Percentiles rank a stretch among this genome's conserved stretches.
Conservation (phyloP, 257 asterid genomes). For the Capsicum chinense region DNA sequence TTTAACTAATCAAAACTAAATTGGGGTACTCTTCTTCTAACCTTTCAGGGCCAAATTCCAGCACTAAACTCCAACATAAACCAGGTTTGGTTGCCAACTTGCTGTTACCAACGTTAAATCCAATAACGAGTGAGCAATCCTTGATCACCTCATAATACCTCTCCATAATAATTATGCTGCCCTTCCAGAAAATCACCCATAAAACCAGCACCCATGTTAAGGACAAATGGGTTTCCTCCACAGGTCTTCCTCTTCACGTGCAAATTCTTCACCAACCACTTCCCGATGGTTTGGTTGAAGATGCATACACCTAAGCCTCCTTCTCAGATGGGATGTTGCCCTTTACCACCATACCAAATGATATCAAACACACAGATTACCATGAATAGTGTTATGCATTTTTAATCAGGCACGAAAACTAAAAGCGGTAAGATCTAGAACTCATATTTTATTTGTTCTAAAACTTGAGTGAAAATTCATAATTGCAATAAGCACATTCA, state of each 20-base stretch:
- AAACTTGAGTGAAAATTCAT: neutral
- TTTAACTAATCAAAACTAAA: slow-evolving; percentile 4
- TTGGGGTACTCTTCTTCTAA: neutral
- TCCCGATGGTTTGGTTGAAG: neutral
- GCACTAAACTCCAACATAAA: neutral
- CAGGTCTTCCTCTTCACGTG: neutral
- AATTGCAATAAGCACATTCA: slow-evolving; percentile 2
- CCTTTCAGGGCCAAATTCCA: neutral
- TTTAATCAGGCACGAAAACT: neutral
- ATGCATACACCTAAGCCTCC: neutral
- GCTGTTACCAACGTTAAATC: neutral
- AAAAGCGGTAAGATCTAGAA: neutral
- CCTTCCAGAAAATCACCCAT: neutral
- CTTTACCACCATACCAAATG: slow-evolving; percentile 18
- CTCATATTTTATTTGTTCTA: neutral
- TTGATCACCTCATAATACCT: slow-evolving; percentile 1
- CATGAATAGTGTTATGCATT: neutral
- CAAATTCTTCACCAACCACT: neutral
- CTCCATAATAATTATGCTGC: neutral
- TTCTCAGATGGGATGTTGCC: neutral
- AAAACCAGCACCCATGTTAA: slow-evolving; percentile 2
- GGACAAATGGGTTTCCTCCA: neutral
- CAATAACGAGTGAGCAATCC: neutral
- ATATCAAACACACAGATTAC: neutral
- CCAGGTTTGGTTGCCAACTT: neutral